Percentiles rank a stretch among this genome's conserved stretches.
Conservation (phyloP, 345 rosid genomes). For the Bruguiera sexangula region DNA sequence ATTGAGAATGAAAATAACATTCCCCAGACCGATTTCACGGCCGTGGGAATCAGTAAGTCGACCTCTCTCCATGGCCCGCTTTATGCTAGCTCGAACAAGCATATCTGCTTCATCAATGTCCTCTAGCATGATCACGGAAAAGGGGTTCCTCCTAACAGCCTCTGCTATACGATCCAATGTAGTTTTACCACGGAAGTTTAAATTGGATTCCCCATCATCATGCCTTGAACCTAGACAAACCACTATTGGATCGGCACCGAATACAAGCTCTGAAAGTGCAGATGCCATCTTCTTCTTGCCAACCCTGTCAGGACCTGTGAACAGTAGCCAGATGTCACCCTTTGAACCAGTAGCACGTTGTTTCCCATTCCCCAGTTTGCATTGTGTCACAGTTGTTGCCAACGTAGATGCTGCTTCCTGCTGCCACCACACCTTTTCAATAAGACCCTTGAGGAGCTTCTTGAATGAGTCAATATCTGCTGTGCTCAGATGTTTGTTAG, state of each 20-base stretch:
- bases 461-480: conserved; percentile 66
- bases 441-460: conserved; percentile 74
- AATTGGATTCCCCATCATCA: conserved; percentile 39
- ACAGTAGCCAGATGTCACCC: conserved; percentile 81
- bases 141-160: conserved; percentile 76
- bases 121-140: conserved; percentile 73
- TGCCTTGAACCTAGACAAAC: conserved; percentile 58
- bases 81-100: conserved; percentile 63
- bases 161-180: conserved; percentile 74
- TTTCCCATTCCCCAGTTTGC: conserved; percentile 71
- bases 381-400: conserved; percentile 62
- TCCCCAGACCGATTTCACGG: conserved; percentile 88
- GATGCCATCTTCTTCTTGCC: conserved; percentile 93
- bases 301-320: conserved; percentile 74
- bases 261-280: conserved; percentile 61
- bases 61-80: conserved; percentile 87
- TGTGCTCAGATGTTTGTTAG: conserved; percentile 35
- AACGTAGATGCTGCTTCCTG: conserved; percentile 87
- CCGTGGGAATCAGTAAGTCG: conserved; percentile 89
- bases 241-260: conserved; percentile 48
- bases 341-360: conserved; percentile 46
- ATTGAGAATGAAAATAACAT: conserved; percentile 75
- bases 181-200: conserved; percentile 73
- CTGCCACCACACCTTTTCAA: conserved; percentile 90
- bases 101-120: conserved; percentile 81